Evolutionary conservation across 495 filamentous ascomycete genomes (phyloP).

Genomic region (Xylona heveae): DNA sequence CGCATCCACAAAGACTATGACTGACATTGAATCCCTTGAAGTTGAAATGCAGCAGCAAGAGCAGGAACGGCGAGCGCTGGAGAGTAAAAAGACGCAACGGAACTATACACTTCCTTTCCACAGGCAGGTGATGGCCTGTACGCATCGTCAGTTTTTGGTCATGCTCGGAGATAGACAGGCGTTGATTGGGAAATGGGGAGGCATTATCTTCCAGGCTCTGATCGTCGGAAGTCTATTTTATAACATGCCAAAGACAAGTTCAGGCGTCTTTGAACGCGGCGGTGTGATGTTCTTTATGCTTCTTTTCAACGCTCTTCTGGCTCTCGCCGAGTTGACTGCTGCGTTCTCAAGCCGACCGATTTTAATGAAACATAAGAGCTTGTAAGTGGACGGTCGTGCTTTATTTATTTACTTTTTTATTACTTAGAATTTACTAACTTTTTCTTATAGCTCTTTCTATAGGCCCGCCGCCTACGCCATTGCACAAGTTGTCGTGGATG

Average conservation of each 20-base stretch:
- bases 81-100: constrained; percentile 27
- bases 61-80: constrained; percentile 24
- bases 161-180: constrained; percentile 39
- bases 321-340: constrained; percentile 52
- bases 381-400: too few species aligned
- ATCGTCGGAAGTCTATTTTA: constrained; percentile 65
- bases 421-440: too few species aligned
- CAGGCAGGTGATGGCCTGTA: constrained; percentile 45
- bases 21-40: constrained; percentile 23
- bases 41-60: constrained; percentile 22
- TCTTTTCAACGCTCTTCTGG: constrained; percentile 62
- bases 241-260: constrained; percentile 33
- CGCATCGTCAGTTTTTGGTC: constrained; percentile 41
- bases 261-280: constrained; percentile 14
- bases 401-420: too few species aligned
- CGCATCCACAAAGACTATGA: constrained; percentile 10
- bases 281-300: constrained; percentile 53
- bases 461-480: constrained; percentile 60
- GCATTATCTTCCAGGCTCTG: constrained; percentile 47
- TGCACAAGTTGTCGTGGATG: constrained; percentile 54
- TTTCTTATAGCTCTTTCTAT: constrained; percentile 38
- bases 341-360: constrained; percentile 52
- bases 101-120: constrained; percentile 46
- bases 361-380: constrained; percentile 64
- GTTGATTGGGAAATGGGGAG: constrained; percentile 30